phyloP scores from a whole-genome alignment of 2,329 filamentous ascomycete species.

The Leptoxyphium fumago region DNA sequence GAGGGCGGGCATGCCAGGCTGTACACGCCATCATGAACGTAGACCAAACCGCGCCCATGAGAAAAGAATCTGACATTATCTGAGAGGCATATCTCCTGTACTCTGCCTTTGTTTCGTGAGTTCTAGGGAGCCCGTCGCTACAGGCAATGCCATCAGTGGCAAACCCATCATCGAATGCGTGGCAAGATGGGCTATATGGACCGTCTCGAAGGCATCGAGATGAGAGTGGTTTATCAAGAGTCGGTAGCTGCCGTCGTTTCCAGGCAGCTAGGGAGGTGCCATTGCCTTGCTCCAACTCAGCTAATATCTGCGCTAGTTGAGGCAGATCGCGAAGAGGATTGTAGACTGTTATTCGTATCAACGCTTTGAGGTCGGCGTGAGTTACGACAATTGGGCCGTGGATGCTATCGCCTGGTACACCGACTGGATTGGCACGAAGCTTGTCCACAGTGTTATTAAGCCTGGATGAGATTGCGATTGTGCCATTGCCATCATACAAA shows the following conservation, averaged over 20 bases:
- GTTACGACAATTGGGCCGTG: conserved; percentile 19
- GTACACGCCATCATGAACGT: conserved; percentile 22
- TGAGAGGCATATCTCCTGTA: conserved; percentile 8
- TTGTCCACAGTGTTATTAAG: conserved; percentile 26
- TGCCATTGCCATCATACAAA: conserved; percentile 22
- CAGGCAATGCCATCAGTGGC: conserved; percentile 20
- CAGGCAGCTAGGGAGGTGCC: conserved; percentile 18
- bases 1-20: conserved; percentile 8
- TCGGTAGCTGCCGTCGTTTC: conserved; percentile 27
- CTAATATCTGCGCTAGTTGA: conserved; percentile 16
- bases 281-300: conserved; percentile 15
- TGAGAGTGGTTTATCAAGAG: conserved; percentile 8
- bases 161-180: conserved; percentile 1
- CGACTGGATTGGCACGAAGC: conserved; percentile 28
- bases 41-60: conserved; percentile 23
- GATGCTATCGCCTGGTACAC: conserved; percentile 24
- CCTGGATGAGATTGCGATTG: conserved; percentile 21
- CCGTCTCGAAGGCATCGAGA: conserved; percentile 16
- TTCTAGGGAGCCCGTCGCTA: conserved; percentile 22
- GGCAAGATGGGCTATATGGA: conserved; percentile 11
- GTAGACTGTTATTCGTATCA: conserved; percentile 22
- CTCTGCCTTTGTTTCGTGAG: conserved; percentile 9
- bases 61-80: conserved; percentile 17
- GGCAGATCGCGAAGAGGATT: conserved; percentile 18
- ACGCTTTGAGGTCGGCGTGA: conserved; percentile 19